Conservation (phyloP, 192 early-diverging fungal genomes). For the Ambispora gerdemannii region DNA sequence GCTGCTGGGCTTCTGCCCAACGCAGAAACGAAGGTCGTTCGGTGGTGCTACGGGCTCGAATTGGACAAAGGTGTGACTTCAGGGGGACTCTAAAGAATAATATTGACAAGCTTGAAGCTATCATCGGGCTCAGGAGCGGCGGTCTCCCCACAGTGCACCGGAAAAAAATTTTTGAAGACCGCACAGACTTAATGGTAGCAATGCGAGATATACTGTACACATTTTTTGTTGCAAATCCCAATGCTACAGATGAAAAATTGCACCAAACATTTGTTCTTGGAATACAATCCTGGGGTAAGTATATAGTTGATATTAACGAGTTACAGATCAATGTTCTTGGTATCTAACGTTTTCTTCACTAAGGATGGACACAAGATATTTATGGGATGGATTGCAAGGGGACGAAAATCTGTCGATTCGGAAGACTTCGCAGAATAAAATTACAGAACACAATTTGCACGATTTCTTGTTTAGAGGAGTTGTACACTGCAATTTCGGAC, state of each 20-base stretch:
- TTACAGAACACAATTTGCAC: not conserved
- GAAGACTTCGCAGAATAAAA: slow-evolving; percentile 9
- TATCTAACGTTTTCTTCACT: not conserved
- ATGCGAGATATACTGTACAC: slow-evolving; percentile 31
- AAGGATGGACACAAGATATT: slow-evolving; percentile 26
- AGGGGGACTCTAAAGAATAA: slow-evolving; percentile 28
- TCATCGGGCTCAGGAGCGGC: slow-evolving; percentile 31
- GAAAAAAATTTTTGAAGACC: slow-evolving; percentile 30
- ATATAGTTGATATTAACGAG: slow-evolving; percentile 27
- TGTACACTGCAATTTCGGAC: not conserved
- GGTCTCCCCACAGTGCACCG: slow-evolving; percentile 34
- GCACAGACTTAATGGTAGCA: slow-evolving; percentile 6
- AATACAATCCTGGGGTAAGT: slow-evolving; percentile 33
- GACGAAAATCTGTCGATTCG: slow-evolving; percentile 28
- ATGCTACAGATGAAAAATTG: slow-evolving; percentile 26
- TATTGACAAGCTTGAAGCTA: slow-evolving; percentile 33
- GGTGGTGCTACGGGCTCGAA: slow-evolving; percentile 16
- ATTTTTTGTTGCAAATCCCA: slow-evolving; percentile 25
- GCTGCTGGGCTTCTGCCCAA: slow-evolving; percentile 30
- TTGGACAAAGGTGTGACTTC: slow-evolving; percentile 33
- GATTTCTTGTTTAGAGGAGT: not conserved
- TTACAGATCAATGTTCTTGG: not conserved
- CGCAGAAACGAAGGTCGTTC: slow-evolving; percentile 33
- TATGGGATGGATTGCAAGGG: slow-evolving; percentile 27
- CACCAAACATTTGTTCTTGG: slow-evolving; percentile 31